Conservation (phyloP, 345 rosid species). For the Balakata baccata region DNA sequence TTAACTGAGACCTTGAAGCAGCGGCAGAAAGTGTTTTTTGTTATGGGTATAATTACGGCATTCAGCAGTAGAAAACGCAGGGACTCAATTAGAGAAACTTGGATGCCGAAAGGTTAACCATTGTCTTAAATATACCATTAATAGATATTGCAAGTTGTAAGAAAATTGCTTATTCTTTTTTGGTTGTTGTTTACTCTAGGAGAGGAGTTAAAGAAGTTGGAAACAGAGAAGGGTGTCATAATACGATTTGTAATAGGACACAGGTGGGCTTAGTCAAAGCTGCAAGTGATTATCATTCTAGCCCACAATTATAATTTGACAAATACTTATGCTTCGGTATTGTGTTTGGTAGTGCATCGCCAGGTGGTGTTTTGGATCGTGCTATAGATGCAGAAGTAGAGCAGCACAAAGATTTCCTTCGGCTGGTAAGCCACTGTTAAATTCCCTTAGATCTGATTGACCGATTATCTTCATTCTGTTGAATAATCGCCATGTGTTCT, state of each 20-base stretch:
- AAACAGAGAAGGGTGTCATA: conserved; percentile 64
- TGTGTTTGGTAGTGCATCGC: conserved; percentile 48
- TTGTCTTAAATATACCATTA: conserved; percentile 2
- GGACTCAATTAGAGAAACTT: conserved; percentile 72
- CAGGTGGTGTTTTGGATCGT: conserved; percentile 66
- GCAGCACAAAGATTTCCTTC: conserved; percentile 62
- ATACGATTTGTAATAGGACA: conserved; percentile 63
- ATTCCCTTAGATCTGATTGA: neutral
- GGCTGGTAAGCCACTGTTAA: conserved; percentile 42
- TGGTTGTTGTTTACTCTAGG: conserved; percentile 40
- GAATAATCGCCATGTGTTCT: neutral
- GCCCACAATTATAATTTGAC: conserved; percentile 10
- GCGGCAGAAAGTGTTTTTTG: conserved; percentile 64
- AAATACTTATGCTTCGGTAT: conserved; percentile 5
- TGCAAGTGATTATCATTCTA: conserved; percentile 7
- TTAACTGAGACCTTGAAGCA: conserved; percentile 44
- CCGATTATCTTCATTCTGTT: neutral
- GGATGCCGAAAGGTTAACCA: conserved; percentile 68
- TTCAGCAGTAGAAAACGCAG: conserved; percentile 80
- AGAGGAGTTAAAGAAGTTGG: conserved; percentile 58
- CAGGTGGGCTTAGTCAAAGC: conserved; percentile 38
- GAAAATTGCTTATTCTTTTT: conserved; percentile 17
- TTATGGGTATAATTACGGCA: conserved; percentile 77
- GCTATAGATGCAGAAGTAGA: conserved; percentile 68
- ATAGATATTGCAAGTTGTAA: neutral